Evolutionary conservation across 257 asterid genomes (phyloP).

Genomic region (Gentiana macrophylla): DNA sequence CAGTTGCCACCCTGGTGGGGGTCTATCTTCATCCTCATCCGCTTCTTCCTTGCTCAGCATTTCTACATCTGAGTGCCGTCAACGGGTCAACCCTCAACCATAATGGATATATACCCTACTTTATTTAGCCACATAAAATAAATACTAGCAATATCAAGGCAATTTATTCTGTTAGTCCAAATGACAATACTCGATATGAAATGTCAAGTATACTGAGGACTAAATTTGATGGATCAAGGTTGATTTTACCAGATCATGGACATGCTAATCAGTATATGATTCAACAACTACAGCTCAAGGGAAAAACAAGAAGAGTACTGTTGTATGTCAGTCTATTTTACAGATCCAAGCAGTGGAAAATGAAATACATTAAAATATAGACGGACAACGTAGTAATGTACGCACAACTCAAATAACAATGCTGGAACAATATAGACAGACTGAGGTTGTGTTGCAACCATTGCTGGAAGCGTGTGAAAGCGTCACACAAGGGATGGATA

Average conservation of each 20-base stretch:
- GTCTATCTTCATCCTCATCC: slow-evolving; percentile 41
- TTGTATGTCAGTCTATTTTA: no score
- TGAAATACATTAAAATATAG: no score
- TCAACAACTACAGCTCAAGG: background rate
- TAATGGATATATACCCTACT: slow-evolving; percentile 11
- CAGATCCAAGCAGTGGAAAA: no score
- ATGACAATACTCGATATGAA: background rate
- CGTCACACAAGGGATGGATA: no score
- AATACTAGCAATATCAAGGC: background rate
- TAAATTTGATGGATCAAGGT: background rate
- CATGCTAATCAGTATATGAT: background rate
- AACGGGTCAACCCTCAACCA: slow-evolving; percentile 12
- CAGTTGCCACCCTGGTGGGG: slow-evolving; percentile 24
- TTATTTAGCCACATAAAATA: background rate
- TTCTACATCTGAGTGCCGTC: slow-evolving; percentile 35
- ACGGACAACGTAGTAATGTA: no score
- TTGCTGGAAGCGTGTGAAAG: no score
- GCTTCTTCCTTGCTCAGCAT: slow-evolving; percentile 28
- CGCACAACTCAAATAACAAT: no score
- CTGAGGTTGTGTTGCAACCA: no score
- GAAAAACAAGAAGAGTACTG: background rate
- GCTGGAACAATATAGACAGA: no score
- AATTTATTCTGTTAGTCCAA: background rate
- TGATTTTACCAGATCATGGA: background rate
- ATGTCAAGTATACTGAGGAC: background rate